Conservation (phyloP, 768 basidiomycete species). For the Cubamyces lactineus region DNA sequence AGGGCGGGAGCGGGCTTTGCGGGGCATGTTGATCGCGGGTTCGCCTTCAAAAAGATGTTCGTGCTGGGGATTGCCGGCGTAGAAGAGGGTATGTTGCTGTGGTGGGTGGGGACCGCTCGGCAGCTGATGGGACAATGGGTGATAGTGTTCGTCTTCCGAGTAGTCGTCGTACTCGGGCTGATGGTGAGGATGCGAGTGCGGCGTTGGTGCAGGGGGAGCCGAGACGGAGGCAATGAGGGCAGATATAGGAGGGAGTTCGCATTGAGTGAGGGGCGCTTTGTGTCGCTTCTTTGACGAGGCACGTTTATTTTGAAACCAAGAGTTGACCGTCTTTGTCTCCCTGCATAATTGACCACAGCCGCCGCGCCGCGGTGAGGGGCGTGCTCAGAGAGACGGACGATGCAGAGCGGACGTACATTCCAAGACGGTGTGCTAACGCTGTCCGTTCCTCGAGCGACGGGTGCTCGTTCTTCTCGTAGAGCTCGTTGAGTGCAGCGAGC, state of each 20-base stretch:
- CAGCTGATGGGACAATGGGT: conserved; percentile 23
- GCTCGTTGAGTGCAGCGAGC: conserved; percentile 75
- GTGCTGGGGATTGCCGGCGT: conserved; percentile 52
- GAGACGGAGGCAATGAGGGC: conserved; percentile 45
- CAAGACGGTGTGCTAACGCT: conserved; percentile 68
- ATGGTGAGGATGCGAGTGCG: conserved; percentile 26
- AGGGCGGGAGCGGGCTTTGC: conserved; percentile 67
- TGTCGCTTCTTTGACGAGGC: conserved; percentile 78
- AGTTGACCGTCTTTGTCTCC: conserved; percentile 85
- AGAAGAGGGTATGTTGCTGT: conserved; percentile 44
- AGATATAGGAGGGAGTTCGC: conserved; percentile 42
- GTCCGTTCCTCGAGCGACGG: conserved; percentile 70
- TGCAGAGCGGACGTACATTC: conserved; percentile 59
- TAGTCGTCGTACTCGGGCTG: conserved; percentile 47
- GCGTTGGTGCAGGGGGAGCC: conserved; percentile 35
- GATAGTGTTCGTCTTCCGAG: conserved; percentile 48
- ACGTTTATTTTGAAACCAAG: conserved; percentile 88
- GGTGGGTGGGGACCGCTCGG: conserved; percentile 18
- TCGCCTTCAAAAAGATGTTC: conserved; percentile 45
- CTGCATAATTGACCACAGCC: conserved; percentile 40
- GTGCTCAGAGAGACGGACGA: too few relatives aligned
- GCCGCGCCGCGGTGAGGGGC: conserved; percentile 22
- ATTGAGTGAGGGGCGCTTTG: conserved; percentile 35
- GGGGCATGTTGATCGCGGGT: conserved; percentile 45
- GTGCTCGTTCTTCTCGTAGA: conserved; percentile 78